A percentile compares a stretch with the other conserved stretches of the same genome.
phyloP scores from a whole-genome alignment of 495 filamentous ascomycete genomes.

The Penicillium subrubescens region DNA sequence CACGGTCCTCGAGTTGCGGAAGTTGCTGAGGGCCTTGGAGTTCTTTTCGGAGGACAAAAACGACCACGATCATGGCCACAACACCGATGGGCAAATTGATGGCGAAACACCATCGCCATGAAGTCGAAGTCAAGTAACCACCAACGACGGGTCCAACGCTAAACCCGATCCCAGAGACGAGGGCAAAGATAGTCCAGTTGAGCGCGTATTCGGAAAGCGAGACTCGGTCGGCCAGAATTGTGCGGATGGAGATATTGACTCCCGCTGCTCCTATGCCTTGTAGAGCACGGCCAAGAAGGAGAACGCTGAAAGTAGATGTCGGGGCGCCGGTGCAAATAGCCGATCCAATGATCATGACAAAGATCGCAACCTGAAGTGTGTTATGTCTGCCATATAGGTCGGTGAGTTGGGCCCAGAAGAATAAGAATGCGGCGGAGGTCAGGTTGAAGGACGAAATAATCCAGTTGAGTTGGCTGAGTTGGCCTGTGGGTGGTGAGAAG shows the following conservation, averaged over 20 bases:
- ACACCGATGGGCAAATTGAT: constrained; percentile 39
- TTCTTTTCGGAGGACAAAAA: constrained; percentile 37
- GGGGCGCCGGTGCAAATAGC: constrained; percentile 55
- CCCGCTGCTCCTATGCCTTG: constrained; percentile 60
- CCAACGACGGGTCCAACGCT: constrained; percentile 58
- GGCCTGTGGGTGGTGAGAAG: constrained; percentile 33
- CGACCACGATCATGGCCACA: constrained; percentile 31
- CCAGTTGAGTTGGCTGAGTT: constrained; percentile 61
- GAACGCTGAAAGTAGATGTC: constrained; percentile 49
- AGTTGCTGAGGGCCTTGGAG: constrained; percentile 28
- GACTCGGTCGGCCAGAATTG: constrained; percentile 60
- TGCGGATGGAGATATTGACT: constrained; percentile 53
- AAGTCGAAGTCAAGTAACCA: constrained; percentile 37
- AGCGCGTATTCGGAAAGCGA: constrained; percentile 56
- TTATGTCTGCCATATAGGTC: constrained; percentile 60
- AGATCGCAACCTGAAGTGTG: constrained; percentile 47
- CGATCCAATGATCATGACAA: constrained; percentile 53
- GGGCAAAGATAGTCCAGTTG: constrained; percentile 58
- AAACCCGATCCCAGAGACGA: constrained; percentile 53
- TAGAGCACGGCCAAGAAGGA: constrained; percentile 59
- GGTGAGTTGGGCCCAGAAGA: constrained; percentile 60
- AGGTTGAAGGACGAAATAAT: constrained; percentile 65
- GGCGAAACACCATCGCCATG: constrained; percentile 63
- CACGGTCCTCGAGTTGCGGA: constrained; percentile 12
- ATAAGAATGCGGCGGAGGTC: constrained; percentile 62